phyloP scores from a whole-genome alignment of 306 rosid species.

The Glycine soja region DNA sequence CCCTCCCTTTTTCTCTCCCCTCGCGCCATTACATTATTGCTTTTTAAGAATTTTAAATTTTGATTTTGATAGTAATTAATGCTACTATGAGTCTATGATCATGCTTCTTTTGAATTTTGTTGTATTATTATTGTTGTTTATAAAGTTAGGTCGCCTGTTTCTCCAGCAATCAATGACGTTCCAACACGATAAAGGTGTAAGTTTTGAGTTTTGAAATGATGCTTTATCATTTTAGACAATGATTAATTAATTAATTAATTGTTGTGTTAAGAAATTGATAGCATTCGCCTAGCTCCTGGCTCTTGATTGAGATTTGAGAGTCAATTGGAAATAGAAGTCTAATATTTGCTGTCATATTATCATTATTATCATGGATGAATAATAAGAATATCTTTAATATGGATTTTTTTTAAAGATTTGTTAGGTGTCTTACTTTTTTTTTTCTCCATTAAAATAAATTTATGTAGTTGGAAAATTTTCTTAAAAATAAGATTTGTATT shows the following conservation, averaged over 20 bases:
- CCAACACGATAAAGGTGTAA: slow-evolving; percentile 49
- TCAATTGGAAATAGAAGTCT: neutral
- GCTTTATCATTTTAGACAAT: slow-evolving; percentile 48
- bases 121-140: neutral
- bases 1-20: neutral
- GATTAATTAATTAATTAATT: slow-evolving; percentile 31
- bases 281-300: neutral
- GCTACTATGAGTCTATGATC: neutral
- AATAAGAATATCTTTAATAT: neutral
- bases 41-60: neutral
- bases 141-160: slow-evolving; percentile 24
- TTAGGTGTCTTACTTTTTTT: no score
- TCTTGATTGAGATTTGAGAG: neutral
- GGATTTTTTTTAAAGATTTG: no score
- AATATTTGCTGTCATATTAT: neutral
- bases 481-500: no score
- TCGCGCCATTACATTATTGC: neutral
- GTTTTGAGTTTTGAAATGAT: slow-evolving; percentile 50
- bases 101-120: neutral
- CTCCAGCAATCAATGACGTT: slow-evolving; percentile 45
- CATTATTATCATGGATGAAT: slow-evolving; percentile 26
- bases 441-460: no score
- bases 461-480: no score
- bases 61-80: neutral
- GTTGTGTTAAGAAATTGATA: neutral